Evolutionary conservation across 192 early-diverging fungal species (phyloP).

Genomic region (Rhizoclosmatium sp.): DNA sequence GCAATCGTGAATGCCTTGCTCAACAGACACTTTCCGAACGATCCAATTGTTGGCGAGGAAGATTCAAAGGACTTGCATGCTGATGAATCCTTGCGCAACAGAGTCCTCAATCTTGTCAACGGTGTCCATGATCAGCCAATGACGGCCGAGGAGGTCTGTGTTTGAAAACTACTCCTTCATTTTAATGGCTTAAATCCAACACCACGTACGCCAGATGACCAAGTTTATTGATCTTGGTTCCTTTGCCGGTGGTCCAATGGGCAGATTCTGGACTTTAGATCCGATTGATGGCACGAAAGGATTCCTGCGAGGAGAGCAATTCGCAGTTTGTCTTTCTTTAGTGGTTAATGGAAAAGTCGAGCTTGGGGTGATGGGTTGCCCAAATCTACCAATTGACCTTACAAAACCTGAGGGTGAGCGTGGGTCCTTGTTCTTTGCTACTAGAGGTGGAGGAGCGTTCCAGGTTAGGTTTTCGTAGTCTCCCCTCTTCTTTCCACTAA

Average conservation of each 20-base stretch:
- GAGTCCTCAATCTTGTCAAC: constrained; percentile 84
- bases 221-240: constrained; percentile 88
- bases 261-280: constrained; percentile 75
- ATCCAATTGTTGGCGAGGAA: constrained; percentile 96
- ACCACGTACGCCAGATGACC: constrained; percentile 39
- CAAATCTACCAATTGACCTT: constrained; percentile 64
- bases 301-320: constrained; percentile 97
- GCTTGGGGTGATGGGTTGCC: constrained; percentile 89
- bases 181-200: neutral
- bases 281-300: constrained; percentile 96
- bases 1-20: constrained; percentile 90
- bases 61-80: constrained; percentile 85
- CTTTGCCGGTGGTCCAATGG: constrained; percentile 76
- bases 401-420: constrained; percentile 66
- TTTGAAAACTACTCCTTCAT: neutral
- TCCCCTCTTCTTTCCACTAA: too few species aligned
- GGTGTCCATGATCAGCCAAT: constrained; percentile 62
- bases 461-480: constrained; percentile 58
- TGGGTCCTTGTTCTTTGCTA: constrained; percentile 91
- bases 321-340: constrained; percentile 92
- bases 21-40: constrained; percentile 77
- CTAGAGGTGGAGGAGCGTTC: constrained; percentile 89
- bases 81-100: constrained; percentile 73
- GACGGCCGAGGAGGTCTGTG: constrained; percentile 69
- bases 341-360: constrained; percentile 88